Evolutionary conservation across 352 stramenopile genomes (phyloP).

Genomic region (Elongisporangium undulatum): DNA sequence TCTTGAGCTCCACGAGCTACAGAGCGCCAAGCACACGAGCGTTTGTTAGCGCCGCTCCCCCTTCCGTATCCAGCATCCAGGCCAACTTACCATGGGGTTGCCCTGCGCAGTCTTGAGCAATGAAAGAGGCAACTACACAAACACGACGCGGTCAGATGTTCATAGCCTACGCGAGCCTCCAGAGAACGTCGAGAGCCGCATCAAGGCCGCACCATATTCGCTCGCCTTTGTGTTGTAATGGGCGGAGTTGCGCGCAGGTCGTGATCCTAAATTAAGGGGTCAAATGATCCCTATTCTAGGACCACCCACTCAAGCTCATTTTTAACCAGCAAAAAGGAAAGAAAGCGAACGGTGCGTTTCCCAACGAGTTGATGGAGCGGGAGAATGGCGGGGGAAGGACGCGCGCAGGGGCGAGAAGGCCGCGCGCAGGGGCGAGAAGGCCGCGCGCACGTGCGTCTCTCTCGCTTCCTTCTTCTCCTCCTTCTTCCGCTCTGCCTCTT

Average conservation of each 20-base stretch:
- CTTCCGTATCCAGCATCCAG: neutral
- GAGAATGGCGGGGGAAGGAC: neutral
- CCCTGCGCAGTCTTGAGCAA: slow-evolving; percentile 94
- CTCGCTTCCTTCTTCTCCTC: neutral
- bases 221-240: slow-evolving; percentile 1
- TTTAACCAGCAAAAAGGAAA: neutral
- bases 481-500: too few species aligned
- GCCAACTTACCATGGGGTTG: slow-evolving; percentile 84
- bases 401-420: neutral
- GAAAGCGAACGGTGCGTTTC: neutral
- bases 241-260: neutral
- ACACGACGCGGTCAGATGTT: slow-evolving; percentile 2
- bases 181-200: slow-evolving; percentile 1
- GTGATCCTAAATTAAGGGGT: neutral
- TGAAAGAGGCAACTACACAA: slow-evolving; percentile 90
- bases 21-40: neutral
- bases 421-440: neutral
- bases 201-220: slow-evolving; percentile 2
- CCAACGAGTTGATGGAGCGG: neutral
- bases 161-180: slow-evolving; percentile 12
- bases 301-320: neutral
- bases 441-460: neutral
- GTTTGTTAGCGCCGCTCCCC: neutral
- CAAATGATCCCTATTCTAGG: neutral
- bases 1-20: slow-evolving; percentile 98